These are phyloP conservation scores for Nectriaceae sp. DNA, from an alignment of 2,329 filamentous ascomycete species.

Conservation along the genomic window DNA sequence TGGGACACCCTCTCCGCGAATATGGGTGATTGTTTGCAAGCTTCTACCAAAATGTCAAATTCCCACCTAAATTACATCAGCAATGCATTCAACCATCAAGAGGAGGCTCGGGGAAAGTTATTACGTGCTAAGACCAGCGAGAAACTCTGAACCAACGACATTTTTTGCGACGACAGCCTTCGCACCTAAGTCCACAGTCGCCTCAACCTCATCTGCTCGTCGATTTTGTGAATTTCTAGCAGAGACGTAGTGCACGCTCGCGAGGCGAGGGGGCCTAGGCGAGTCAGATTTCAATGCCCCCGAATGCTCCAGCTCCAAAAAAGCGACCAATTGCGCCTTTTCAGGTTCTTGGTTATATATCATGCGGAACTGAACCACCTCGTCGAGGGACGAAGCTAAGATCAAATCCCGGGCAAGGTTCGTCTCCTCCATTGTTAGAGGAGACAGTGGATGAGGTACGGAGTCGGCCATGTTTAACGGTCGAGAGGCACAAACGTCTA, in stretches of 20 bases:
- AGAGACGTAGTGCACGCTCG: slow-evolving; percentile 44
- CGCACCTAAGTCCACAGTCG: slow-evolving; percentile 34
- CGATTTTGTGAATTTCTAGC: slow-evolving; percentile 21
- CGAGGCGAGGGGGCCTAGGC: slow-evolving; percentile 37
- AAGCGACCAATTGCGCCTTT: slow-evolving; percentile 48
- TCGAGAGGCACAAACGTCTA: background rate
- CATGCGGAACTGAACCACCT: slow-evolving; percentile 46
- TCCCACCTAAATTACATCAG: slow-evolving; percentile 25
- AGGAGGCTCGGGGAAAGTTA: slow-evolving; percentile 4
- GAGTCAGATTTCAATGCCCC: slow-evolving; percentile 29
- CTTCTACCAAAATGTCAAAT: slow-evolving; percentile 37
- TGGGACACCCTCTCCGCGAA: slow-evolving; percentile 34
- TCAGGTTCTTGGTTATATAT: slow-evolving; percentile 53
- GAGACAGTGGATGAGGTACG: slow-evolving; percentile 35
- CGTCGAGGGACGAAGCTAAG: slow-evolving; percentile 27
- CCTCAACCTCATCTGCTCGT: slow-evolving; percentile 39
- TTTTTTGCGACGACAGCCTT: slow-evolving; percentile 26
- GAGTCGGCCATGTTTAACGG: background rate
- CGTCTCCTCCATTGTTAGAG: slow-evolving; percentile 31
- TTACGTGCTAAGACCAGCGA: slow-evolving; percentile 34
- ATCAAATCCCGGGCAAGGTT: slow-evolving; percentile 38
- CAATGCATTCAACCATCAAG: background rate
- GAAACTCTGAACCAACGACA: slow-evolving; percentile 29
- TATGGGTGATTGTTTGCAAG: slow-evolving; percentile 28
- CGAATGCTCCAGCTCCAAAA: slow-evolving; percentile 46